Evolutionary conservation across 345 rosid species (phyloP), one percentile per base, ranked within the genome.

Genomic region (Heritiera fomes): DNA sequence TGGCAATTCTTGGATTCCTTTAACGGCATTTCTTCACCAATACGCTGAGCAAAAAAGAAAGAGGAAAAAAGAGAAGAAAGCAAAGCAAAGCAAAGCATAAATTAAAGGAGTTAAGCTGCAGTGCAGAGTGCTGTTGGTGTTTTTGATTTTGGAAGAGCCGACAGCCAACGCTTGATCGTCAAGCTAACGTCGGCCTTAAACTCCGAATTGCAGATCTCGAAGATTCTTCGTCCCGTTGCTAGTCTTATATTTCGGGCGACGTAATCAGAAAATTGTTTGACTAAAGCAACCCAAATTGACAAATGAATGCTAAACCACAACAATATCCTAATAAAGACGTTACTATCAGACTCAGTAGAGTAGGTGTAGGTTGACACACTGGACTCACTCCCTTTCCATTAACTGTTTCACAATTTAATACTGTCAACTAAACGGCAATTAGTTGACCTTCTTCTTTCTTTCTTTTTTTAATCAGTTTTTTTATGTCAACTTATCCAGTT

Each of bases 1-100:
- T 61, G 71, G 40, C 4, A 10, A 68, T 28, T 63, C 20, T 30
- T 23, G 40, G 62, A 59, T 62, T 32, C 59, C 28, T 49, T 50
- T 43, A 77, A 83, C 80, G 82, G 85, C 81, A 80, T 80, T 73
- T 66, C 85, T 77, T 83, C 76, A 83, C 15, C 13, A 47, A 77
- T 59, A 83, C 83, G 80, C 85, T 23, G 40, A 28, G 30, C 10
- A 40, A 47, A 73, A 60, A 73, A 53, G 41, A 30, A 7, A 20
- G 23, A 14, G 2, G 0, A 18, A 41, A 80, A 59, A 40, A 9
- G 23, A 65, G 34, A 59, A 69, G 53, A 58, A 63, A 52, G 17
- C 32, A 63, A 53, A 50, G 18, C 2, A 13, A n/a, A 68, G 6
- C 6, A 58, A 52, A 23, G 38, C 38, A 34, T 34, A 34, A 34